Evolutionary conservation across 495 filamentous ascomycete species (phyloP).

Genomic region (Penicillium fimorum): DNA sequence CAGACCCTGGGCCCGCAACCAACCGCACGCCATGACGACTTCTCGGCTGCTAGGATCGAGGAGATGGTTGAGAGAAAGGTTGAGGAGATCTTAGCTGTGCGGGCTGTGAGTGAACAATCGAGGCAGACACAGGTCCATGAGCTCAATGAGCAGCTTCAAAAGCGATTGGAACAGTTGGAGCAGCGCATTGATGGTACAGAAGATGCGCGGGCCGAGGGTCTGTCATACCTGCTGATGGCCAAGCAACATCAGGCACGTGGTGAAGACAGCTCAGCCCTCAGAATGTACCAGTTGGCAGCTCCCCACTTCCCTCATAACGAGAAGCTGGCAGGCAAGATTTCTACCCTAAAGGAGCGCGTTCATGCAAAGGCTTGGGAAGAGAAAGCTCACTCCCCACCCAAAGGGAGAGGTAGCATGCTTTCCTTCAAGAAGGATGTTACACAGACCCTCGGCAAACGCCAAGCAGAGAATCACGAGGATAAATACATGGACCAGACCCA

Average conservation of each 20-base stretch:
- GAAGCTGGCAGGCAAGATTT: slow-evolving; percentile 78
- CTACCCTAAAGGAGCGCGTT: slow-evolving; percentile 61
- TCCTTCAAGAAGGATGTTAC: slow-evolving; percentile 38
- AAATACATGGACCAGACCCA: slow-evolving; percentile 34
- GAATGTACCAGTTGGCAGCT: slow-evolving; percentile 81
- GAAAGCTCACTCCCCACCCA: slow-evolving; percentile 22
- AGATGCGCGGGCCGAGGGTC: slow-evolving; percentile 71
- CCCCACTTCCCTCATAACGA: slow-evolving; percentile 84
- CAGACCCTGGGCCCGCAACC: slow-evolving; percentile 32
- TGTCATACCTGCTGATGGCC: slow-evolving; percentile 84
- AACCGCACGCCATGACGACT: slow-evolving; percentile 29
- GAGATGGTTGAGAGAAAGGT: slow-evolving; percentile 91
- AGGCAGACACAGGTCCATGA: slow-evolving; percentile 51
- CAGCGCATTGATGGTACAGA: slow-evolving; percentile 75
- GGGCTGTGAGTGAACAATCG: slow-evolving; percentile 51
- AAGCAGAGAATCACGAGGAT: slow-evolving; percentile 33
- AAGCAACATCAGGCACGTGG: slow-evolving; percentile 84
- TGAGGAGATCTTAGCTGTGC: slow-evolving; percentile 77
- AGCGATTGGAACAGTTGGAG: slow-evolving; percentile 79
- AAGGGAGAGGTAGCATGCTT: slow-evolving; percentile 41
- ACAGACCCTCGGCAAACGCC: slow-evolving; percentile 32
- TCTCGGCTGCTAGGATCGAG: slow-evolving; percentile 80
- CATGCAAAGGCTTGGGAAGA: slow-evolving; percentile 30
- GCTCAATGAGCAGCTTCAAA: slow-evolving; percentile 74
- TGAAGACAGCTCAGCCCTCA: slow-evolving; percentile 73